Evolutionary conservation across 352 stramenopile species (phyloP), one percentile per base, ranked within the genome.

Genomic region (Phytopythium mirpurense): DNA sequence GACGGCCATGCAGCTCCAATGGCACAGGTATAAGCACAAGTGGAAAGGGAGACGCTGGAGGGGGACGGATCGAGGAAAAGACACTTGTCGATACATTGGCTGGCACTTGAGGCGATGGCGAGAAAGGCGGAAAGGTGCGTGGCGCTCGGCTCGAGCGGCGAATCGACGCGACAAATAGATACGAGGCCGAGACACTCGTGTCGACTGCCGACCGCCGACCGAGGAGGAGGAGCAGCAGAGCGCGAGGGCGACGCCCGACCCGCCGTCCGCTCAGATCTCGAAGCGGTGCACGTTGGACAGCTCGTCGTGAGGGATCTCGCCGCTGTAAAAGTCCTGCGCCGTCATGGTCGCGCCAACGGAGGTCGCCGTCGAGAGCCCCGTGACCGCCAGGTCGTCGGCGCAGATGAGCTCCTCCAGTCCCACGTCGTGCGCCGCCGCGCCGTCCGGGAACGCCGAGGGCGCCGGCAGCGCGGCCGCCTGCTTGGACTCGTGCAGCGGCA

Each of bases 251-350:
- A 11, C 10, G 40, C 40, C 26, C 45, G 11, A 31, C 21, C 21
- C 24, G 21, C 5, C 44, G 34, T 7, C 8, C 29, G 37, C 47
- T 69, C 72, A 83, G 47, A 83, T 83, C 47, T 83, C 73, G 64
- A 81, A 83, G 46, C 66, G 67, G 41, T 79, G 62, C n/a, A 67
- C 62, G 21, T 60, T 52, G 44, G 65, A 67, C 37, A 83, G 57
- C 37, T 78, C 53, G 52, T 78, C 70, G 42, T 78, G 63, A 24
- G 70, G 59, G 16, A 78, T 56, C 54, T 69, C 37, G 24, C 51
- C 54, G 57, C 66, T 83, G 61, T 83, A 83, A 35, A 83, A 83
- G 27, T 83, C 73, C 31, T 81, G 73, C 43, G 66, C 73, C 32
- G 73, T 77, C 60, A 83, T 69, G 16, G 63, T 78, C 34, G 57